Evolutionary conservation across 106 monocot genomes (phyloP), one percentile per base, ranked within the genome.

Genomic region (Narthecium ossifragum): DNA sequence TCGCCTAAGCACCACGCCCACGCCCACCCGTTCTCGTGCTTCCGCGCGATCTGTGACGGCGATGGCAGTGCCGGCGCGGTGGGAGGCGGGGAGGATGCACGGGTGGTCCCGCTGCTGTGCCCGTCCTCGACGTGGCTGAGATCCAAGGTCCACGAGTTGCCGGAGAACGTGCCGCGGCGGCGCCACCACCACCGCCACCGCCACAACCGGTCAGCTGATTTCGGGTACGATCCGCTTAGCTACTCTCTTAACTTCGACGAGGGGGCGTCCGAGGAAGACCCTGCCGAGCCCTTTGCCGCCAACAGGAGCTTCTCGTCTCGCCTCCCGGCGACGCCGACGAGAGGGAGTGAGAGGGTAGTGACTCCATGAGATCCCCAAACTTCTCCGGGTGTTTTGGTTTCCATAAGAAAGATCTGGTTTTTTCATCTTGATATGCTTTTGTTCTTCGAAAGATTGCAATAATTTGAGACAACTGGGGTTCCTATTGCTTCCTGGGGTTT

Each of bases 211-310:
- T 48, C 59, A 17, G 50, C 34, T 4, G 68, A 68, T 27, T 59
- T 68, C 59, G 26, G 59, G 59, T 68, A 68, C 49, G 68, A 68
- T n/a, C 31, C 58, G 8, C 49, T 34, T 20, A 68, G 68, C 59
- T 68, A 68, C 48, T 47, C 57, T 22, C 68, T 68, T 20, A 68
- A 68, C 47, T 68, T 68, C 36, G 68, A 68, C 49, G 68, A 59
- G 15, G 59, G 46, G 13, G 57, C 17, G 15, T 23, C 7, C 24
- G 47, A 5, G 23, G 58, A 37, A 0, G 36, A 33, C 5, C n/a
- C 58, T 9, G 37, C n/a, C 37, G 28, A 24, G 11, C 11, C 18
- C 31, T 29, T 25, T 43, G 17, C 43, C 26, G 36, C 47, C 32
- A 6, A 26, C 51, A 34, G 33, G 25, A 51, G 2, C 63, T 64